Conservation (phyloP, 2,329 filamentous ascomycete genomes). For the Cercospora sp. region DNA sequence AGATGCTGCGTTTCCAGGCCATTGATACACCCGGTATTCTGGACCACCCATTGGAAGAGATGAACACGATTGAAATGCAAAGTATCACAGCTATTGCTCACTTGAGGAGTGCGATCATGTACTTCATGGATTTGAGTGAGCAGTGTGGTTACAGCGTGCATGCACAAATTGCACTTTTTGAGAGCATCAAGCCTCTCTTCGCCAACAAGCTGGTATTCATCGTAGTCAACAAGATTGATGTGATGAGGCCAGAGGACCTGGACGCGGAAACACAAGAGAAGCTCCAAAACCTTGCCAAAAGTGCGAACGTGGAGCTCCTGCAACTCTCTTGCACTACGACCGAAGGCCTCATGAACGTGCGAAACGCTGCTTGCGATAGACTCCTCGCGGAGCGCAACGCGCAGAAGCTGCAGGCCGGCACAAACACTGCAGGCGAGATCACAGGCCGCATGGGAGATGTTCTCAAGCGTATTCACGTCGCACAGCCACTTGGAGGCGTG, state of each 20-base stretch:
- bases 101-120: constrained; percentile 88
- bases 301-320: constrained; percentile 86
- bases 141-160: constrained; percentile 93
- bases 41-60: constrained; percentile 96
- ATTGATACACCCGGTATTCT: constrained; percentile 99
- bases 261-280: constrained; percentile 74
- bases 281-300: constrained; percentile 76
- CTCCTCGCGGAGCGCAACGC: constrained; percentile 90
- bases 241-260: constrained; percentile 82
- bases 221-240: constrained; percentile 97
- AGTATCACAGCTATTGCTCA: constrained; percentile 97
- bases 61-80: constrained; percentile 99
- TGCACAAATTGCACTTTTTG: constrained; percentile 91
- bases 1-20: constrained; percentile 84
- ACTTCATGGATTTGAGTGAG: constrained; percentile 97
- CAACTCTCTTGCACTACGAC: constrained; percentile 93
- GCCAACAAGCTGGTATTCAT: constrained; percentile 97
- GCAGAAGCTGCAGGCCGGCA: constrained; percentile 89
- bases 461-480: constrained; percentile 92
- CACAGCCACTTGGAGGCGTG: constrained; percentile 81
- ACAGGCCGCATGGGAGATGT: constrained; percentile 85
- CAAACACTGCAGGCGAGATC: constrained; percentile 72
- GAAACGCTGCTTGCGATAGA: constrained; percentile 91
- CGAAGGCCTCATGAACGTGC: constrained; percentile 90
- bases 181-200: constrained; percentile 95